Evolutionary conservation across 2,329 filamentous ascomycete species (phyloP).

Genomic region (Alternaria triticina): DNA sequence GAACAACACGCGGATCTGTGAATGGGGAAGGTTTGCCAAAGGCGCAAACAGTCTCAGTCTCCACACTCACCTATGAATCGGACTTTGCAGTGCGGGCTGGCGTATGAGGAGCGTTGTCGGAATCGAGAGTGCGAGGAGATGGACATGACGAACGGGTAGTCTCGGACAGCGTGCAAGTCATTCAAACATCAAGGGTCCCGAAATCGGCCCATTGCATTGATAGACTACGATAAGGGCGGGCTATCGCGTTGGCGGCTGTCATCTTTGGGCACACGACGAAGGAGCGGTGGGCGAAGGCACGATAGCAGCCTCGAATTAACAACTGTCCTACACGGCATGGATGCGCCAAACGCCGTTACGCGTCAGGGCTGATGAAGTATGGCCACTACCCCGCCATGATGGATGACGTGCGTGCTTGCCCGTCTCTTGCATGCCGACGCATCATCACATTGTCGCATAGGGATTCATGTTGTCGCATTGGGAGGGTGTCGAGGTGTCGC

Average conservation of each 20-base stretch:
- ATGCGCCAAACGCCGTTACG: background rate
- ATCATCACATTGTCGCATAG: slow-evolving; percentile 26
- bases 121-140: slow-evolving; percentile 3
- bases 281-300: slow-evolving; percentile 21
- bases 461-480: slow-evolving; percentile 7
- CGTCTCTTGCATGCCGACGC: slow-evolving; percentile 10
- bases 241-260: slow-evolving; percentile 13
- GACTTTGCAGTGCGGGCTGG: slow-evolving; percentile 5
- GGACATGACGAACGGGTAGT: slow-evolving; percentile 20
- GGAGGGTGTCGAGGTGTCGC: slow-evolving; percentile 9
- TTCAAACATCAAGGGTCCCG: slow-evolving; percentile 25
- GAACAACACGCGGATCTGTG: slow-evolving; percentile 9
- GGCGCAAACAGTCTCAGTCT: background rate
- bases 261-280: slow-evolving; percentile 9
- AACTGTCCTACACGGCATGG: slow-evolving; percentile 1
- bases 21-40: slow-evolving; percentile 23
- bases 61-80: slow-evolving; percentile 14
- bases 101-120: slow-evolving; percentile 2
- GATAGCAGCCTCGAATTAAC: slow-evolving; percentile 19
- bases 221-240: slow-evolving; percentile 40
- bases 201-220: slow-evolving; percentile 40
- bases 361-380: slow-evolving; percentile 1
- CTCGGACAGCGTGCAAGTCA: slow-evolving; percentile 9
- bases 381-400: slow-evolving; percentile 28
- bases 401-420: slow-evolving; percentile 8